phyloP scores from a whole-genome alignment of 768 basidiomycete genomes.

The Strobilomyces dryophilus region DNA sequence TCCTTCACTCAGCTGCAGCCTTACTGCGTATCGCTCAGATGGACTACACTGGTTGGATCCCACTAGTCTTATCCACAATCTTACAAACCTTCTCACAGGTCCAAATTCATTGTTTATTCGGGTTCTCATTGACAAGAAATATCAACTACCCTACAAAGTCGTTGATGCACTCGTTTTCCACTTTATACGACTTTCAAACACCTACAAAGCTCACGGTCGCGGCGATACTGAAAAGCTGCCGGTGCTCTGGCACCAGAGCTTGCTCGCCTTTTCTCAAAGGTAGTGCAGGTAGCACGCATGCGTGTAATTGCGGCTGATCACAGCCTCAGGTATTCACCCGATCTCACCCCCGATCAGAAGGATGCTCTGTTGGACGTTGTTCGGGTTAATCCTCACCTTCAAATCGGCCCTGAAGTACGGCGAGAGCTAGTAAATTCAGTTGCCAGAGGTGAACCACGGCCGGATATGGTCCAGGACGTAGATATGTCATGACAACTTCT shows the following conservation, averaged over 20 bases:
- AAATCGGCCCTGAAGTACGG: slow-evolving; percentile 87
- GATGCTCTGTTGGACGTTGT: slow-evolving; percentile 94
- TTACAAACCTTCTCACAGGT: slow-evolving; percentile 36
- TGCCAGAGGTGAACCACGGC: slow-evolving; percentile 74
- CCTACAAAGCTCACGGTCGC: slow-evolving; percentile 67
- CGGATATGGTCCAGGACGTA: slow-evolving; percentile 60
- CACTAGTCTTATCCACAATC: neutral
- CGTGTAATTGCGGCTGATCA: neutral
- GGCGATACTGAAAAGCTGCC: slow-evolving; percentile 80
- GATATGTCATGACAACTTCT: slow-evolving; percentile 45
- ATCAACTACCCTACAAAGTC: slow-evolving; percentile 96
- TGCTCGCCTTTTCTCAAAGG: slow-evolving; percentile 93
- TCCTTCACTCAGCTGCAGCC: slow-evolving; percentile 96
- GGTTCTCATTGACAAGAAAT: slow-evolving; percentile 95
- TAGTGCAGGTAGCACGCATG: slow-evolving; percentile 28
- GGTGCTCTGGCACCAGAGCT: slow-evolving; percentile 98
- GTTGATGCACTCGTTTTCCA: slow-evolving; percentile 97
- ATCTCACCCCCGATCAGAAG: slow-evolving; percentile 95
- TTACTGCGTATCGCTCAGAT: slow-evolving; percentile 90
- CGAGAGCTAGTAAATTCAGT: slow-evolving; percentile 87
- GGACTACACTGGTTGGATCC: slow-evolving; percentile 80
- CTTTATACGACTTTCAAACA: slow-evolving; percentile 94
- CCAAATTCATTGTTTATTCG: slow-evolving; percentile 97
- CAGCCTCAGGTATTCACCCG: slow-evolving; percentile 74
- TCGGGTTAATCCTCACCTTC: slow-evolving; percentile 77